phyloP scores from a whole-genome alignment of 2,329 filamentous ascomycete genomes.

The Fusarium chuoi region DNA sequence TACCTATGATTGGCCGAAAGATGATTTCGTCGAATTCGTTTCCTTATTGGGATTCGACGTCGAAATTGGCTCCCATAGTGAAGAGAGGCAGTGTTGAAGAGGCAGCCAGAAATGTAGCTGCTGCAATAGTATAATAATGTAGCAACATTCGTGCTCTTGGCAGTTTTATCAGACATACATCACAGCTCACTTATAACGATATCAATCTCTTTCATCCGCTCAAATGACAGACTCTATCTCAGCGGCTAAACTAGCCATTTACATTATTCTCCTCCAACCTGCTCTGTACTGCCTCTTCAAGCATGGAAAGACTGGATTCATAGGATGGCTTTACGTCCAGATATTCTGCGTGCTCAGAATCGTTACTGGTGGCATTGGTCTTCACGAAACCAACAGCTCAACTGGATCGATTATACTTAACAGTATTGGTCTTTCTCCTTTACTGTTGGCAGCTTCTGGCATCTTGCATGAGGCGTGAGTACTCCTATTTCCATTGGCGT shows the following conservation, averaged over 20 bases:
- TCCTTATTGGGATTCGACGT: background rate
- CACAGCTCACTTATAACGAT: background rate
- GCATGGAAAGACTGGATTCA: slow-evolving; percentile 11
- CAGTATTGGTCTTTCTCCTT: slow-evolving; percentile 12
- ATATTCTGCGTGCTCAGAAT: slow-evolving; percentile 16
- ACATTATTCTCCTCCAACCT: slow-evolving; percentile 7
- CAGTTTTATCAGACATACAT: background rate
- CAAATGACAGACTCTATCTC: slow-evolving; percentile 11
- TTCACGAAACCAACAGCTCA: background rate
- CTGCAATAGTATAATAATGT: background rate
- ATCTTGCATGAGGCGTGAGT: slow-evolving; percentile 18
- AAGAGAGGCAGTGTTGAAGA: background rate
- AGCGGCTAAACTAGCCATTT: slow-evolving; percentile 7
- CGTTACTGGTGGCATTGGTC: slow-evolving; percentile 4
- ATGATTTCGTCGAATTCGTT: background rate
- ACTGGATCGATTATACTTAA: slow-evolving; percentile 5
- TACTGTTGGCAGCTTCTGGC: slow-evolving; percentile 7
- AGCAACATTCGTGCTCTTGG: background rate
- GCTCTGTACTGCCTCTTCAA: slow-evolving; percentile 16
- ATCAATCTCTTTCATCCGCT: background rate
- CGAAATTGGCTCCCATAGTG: background rate
- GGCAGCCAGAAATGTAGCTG: background rate
- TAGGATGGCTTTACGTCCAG: slow-evolving; percentile 14
- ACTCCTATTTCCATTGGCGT: background rate
- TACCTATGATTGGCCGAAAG: background rate